Percentiles rank a stretch among this genome's conserved stretches.
Conservation (phyloP, 164 flowering plant species). For the Berberis vulgaris region DNA sequence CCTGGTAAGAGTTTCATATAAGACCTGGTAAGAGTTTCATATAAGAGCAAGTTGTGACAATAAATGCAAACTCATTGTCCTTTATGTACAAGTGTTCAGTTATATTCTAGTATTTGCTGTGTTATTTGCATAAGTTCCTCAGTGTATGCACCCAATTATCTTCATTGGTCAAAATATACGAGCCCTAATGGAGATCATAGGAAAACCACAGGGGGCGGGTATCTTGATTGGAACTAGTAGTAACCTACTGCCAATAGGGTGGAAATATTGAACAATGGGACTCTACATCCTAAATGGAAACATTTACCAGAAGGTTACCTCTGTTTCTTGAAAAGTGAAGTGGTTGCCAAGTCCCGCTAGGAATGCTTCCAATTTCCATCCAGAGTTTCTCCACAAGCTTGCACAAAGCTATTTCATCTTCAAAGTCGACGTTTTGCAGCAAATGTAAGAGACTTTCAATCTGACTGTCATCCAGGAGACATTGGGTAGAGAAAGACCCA, state of each 20-base stretch:
- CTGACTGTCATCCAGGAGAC: conserved; percentile 28
- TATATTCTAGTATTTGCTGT: background rate
- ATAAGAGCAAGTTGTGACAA: background rate
- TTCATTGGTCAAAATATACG: no score
- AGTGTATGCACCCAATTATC: no score
- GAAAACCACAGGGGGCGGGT: no score
- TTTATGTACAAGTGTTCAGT: background rate
- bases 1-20: conserved; percentile 28
- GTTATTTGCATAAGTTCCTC: background rate
- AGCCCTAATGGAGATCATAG: no score
- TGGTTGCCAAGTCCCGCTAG: conserved; percentile 24
- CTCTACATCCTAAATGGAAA: background rate
- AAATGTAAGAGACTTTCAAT: conserved; percentile 33
- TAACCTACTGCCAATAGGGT: no score
- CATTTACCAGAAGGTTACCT: conserved; percentile 34
- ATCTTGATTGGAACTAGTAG: no score
- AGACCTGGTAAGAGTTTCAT: background rate
- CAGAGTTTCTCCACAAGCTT: conserved; percentile 41
- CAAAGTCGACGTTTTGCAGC: conserved; percentile 27
- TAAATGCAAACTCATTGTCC: no score
- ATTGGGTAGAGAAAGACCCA: conserved; percentile 12
- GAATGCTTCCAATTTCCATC: conserved; percentile 41
- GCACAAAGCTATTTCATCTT: conserved; percentile 16
- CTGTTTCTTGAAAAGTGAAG: conserved; percentile 51
- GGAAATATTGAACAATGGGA: no score